phyloP scores from a whole-genome alignment of 2,329 filamentous ascomycete species.

The Rhinocladiella similis region DNA sequence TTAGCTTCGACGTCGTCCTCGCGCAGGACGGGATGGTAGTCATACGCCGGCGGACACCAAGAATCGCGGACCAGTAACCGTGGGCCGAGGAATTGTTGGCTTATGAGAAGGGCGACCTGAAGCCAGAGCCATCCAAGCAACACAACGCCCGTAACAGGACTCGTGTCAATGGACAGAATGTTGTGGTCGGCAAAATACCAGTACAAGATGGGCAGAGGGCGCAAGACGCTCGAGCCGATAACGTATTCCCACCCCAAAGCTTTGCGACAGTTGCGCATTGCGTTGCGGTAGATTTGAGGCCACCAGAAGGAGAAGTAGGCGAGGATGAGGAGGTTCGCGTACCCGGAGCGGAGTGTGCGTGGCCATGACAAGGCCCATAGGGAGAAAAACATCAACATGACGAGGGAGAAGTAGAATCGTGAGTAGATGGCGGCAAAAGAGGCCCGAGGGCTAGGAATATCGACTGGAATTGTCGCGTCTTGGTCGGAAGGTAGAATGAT shows the following conservation, averaged over 20 bases:
- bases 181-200: constrained; percentile 80
- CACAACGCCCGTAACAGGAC: constrained; percentile 63
- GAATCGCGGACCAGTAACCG: constrained; percentile 77
- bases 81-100: constrained; percentile 82
- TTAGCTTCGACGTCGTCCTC: constrained; percentile 74
- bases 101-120: constrained; percentile 75
- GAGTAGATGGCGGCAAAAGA: constrained; percentile 61
- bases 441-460: constrained; percentile 39
- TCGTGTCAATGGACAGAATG: constrained; percentile 73
- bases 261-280: constrained; percentile 85
- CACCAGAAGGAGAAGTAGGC: constrained; percentile 87
- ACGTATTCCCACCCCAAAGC: constrained; percentile 92
- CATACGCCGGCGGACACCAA: constrained; percentile 69
- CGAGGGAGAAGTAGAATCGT: constrained; percentile 62
- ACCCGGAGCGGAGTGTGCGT: constrained; percentile 51
- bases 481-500: constrained; percentile 62
- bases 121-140: constrained; percentile 81
- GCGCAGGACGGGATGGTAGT: constrained; percentile 88
- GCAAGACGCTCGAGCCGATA: constrained; percentile 75
- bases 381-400: constrained; percentile 58
- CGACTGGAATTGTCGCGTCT: constrained; percentile 38
- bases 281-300: constrained; percentile 89
- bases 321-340: constrained; percentile 65
- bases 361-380: constrained; percentile 61
- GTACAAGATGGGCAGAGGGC: constrained; percentile 79